phyloP scores from a whole-genome alignment of 176 grass and related monocot genomes.

The Paspalum vaginatum region DNA sequence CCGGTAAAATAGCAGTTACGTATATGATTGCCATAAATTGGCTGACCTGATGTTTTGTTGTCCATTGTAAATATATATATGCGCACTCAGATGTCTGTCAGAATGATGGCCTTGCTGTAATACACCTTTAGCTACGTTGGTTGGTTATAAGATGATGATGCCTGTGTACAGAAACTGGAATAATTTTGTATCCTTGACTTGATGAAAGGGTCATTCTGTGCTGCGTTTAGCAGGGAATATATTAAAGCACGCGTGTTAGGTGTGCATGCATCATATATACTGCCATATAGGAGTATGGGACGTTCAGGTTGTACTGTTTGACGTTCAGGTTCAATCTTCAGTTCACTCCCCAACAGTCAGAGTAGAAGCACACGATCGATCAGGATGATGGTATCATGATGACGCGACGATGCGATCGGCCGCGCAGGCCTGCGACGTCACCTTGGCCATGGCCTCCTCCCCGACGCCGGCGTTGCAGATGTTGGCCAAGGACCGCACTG shows the following conservation, averaged over 20 bases:
- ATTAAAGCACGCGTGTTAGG: too few species aligned
- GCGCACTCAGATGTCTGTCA: constrained; percentile 8
- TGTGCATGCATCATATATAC: too few species aligned
- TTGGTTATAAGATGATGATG: not conserved
- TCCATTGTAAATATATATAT: constrained; percentile 45
- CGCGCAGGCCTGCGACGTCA: constrained; percentile 57
- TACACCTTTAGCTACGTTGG: not conserved
- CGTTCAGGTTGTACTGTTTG: too few species aligned
- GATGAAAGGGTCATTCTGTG: too few species aligned
- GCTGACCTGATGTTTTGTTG: not conserved
- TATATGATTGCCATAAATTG: not conserved
- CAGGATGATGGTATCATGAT: too few species aligned
- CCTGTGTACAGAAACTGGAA: constrained; percentile 20
- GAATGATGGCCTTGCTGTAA: constrained; percentile 15
- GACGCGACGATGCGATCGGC: too few species aligned
- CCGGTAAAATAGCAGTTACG: constrained; percentile 18
- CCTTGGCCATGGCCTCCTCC: constrained; percentile 46
- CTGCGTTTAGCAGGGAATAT: too few species aligned
- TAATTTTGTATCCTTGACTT: too few species aligned
- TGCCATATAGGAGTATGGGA: too few species aligned
- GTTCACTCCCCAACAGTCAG: too few species aligned
- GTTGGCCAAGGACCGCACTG: constrained; percentile 75
- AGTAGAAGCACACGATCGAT: too few species aligned
- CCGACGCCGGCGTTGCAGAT: constrained; percentile 72
- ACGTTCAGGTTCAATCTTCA: too few species aligned